A percentile compares a stretch with the other conserved stretches of the same genome.
These are phyloP conservation scores for Copromyces sp. DNA, from an alignment of 495 filamentous ascomycete genomes.

Conservation along the genomic window DNA sequence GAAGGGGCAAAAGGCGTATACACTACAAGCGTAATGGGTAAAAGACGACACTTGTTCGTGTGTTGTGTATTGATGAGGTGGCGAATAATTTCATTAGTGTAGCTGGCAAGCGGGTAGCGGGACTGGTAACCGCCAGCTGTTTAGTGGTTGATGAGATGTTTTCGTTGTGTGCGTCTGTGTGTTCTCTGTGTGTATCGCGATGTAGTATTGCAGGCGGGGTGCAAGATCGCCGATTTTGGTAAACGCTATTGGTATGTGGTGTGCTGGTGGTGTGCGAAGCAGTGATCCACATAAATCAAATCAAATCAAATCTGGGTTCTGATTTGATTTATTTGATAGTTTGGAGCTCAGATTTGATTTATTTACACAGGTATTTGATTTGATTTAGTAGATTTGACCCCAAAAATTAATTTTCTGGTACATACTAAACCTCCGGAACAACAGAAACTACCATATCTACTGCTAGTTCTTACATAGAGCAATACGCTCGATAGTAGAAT, in stretches of 20 bases:
- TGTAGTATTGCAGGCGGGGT: neutral
- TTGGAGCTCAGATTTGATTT: too few relatives aligned
- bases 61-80: neutral
- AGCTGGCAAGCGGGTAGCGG: neutral
- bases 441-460: too few relatives aligned
- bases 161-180: neutral
- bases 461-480: too few relatives aligned
- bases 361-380: too few relatives aligned
- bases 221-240: neutral
- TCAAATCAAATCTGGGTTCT: too few relatives aligned
- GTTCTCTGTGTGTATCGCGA: neutral
- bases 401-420: too few relatives aligned
- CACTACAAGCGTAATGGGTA: neutral
- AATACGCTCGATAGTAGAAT: too few relatives aligned
- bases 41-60: neutral
- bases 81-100: neutral
- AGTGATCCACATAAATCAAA: too few relatives aligned
- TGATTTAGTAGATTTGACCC: too few relatives aligned
- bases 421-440: too few relatives aligned
- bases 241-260: neutral
- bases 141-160: neutral
- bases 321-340: too few relatives aligned
- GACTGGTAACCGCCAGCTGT: neutral
- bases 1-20: too few relatives aligned
- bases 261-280: neutral